A percentile compares a stretch with the other conserved stretches of the same genome.
phyloP scores from a whole-genome alignment of 2,329 filamentous ascomycete genomes.

The Aureobasidium melanogenum region DNA sequence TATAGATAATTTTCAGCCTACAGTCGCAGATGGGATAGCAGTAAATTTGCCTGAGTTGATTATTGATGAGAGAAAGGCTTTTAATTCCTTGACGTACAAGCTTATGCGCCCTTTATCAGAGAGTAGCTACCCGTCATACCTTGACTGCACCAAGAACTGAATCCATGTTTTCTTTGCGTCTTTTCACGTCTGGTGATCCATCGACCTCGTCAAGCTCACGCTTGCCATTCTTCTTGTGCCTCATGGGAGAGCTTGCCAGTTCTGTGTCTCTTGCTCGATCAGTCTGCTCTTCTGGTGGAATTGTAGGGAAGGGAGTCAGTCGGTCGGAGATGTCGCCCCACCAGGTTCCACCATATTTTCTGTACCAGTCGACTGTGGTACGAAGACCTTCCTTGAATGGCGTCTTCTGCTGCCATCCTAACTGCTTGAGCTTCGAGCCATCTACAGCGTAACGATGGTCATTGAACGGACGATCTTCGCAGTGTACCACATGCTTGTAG shows the following conservation, averaged over 20 bases:
- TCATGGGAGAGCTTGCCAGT: not conserved
- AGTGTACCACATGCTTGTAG: slow-evolving; percentile 61
- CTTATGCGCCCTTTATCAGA: too few species aligned
- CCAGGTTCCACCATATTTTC: slow-evolving; percentile 52
- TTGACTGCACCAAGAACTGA: not conserved
- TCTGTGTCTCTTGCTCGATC: not conserved
- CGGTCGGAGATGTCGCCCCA: slow-evolving; percentile 65
- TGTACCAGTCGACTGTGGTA: slow-evolving; percentile 63
- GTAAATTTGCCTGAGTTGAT: too few species aligned
- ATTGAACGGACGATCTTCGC: slow-evolving; percentile 70
- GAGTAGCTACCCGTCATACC: too few species aligned
- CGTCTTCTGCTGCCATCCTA: slow-evolving; percentile 64
- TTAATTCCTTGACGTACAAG: too few species aligned
- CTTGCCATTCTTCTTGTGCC: not conserved
- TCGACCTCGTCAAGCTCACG: not conserved
- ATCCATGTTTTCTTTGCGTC: not conserved
- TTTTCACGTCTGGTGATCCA: not conserved
- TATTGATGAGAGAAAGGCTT: too few species aligned
- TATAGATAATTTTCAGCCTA: not conserved
- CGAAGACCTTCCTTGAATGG: slow-evolving; percentile 54
- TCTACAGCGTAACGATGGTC: slow-evolving; percentile 66
- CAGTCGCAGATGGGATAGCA: too few species aligned
- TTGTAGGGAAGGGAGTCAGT: slow-evolving; percentile 52
- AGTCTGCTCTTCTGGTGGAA: not conserved
- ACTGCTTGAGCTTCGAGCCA: slow-evolving; percentile 54